Evolutionary conservation across 495 filamentous ascomycete genomes (phyloP).

Genomic region (Bathelium albidoporum): DNA sequence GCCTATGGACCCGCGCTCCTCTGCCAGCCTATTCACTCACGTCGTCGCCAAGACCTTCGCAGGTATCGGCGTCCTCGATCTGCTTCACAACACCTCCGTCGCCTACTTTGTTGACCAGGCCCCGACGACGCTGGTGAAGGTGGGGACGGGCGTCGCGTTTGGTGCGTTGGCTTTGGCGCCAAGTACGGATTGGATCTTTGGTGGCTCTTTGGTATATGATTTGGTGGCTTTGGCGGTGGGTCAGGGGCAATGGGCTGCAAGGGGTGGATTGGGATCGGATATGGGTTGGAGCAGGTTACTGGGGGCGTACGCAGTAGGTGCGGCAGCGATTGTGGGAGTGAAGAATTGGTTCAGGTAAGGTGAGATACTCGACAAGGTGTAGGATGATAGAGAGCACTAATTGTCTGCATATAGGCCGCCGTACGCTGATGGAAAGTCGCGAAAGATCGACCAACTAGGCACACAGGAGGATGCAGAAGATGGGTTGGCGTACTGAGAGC

Average conservation of each 20-base stretch:
- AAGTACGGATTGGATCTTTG: conserved; percentile 41
- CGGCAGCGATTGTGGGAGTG: conserved; percentile 39
- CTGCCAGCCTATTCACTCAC: conserved; percentile 39
- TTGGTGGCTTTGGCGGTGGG: conserved; percentile 39
- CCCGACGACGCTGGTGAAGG: conserved; percentile 35
- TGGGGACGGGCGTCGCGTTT: conserved; percentile 37
- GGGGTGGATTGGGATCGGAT: conserved; percentile 1
- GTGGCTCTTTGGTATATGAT: conserved; percentile 44
- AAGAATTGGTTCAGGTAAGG: conserved; percentile 40
- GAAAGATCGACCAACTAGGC: neutral
- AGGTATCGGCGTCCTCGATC: conserved; percentile 43
- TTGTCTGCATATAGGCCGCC: neutral
- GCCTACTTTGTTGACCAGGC: conserved; percentile 38
- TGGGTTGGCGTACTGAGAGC: neutral
- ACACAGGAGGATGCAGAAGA: neutral
- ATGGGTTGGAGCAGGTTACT: conserved; percentile 35
- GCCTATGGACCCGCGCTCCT: conserved; percentile 37
- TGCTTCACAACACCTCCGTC: conserved; percentile 42
- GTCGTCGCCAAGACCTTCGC: conserved; percentile 43
- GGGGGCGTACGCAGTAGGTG: conserved; percentile 36
- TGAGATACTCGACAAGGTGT: neutral
- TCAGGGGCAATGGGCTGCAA: conserved; percentile 27
- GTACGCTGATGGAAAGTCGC: neutral
- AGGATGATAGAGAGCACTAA: neutral
- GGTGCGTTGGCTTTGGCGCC: conserved; percentile 28